These are phyloP conservation scores for Moesziomyces globuligerus DNA, from an alignment of 1,284 basidiomycete genomes.

Conservation along the genomic window DNA sequence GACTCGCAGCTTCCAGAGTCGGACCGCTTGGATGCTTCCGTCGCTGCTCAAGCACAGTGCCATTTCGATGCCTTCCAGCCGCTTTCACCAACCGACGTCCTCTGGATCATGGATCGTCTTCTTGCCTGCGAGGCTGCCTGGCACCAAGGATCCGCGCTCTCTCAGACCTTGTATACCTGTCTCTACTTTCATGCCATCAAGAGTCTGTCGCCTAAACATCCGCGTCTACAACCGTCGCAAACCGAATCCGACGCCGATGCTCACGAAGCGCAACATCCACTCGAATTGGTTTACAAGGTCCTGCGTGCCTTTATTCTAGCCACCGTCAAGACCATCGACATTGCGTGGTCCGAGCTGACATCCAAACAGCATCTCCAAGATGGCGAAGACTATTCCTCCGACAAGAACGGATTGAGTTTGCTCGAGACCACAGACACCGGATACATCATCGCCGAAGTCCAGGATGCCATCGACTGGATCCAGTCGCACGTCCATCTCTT, in stretches of 20 bases:
- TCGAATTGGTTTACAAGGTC: constrained; percentile 75
- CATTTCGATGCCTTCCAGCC: constrained; percentile 76
- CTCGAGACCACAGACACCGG: constrained; percentile 76
- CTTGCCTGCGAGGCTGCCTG: constrained; percentile 86
- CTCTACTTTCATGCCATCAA: constrained; percentile 79
- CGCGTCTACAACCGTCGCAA: constrained; percentile 65
- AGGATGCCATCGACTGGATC: constrained; percentile 73
- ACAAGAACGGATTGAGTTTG: constrained; percentile 84
- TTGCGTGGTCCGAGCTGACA: constrained; percentile 80
- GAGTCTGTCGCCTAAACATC: constrained; percentile 53
- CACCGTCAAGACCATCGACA: constrained; percentile 82
- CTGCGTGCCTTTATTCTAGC: constrained; percentile 78
- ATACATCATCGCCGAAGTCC: constrained; percentile 74
- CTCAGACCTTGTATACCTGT: constrained; percentile 85
- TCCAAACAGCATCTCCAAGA: constrained; percentile 41
- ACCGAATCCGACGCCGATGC: constrained; percentile 26
- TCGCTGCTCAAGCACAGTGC: constrained; percentile 51
- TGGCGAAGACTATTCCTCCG: constrained; percentile 84
- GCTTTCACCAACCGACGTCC: constrained; percentile 79
- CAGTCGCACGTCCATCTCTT: constrained; percentile 35
- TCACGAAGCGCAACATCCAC: constrained; percentile 36
- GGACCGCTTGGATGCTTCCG: constrained; percentile 69
- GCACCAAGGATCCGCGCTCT: constrained; percentile 83
- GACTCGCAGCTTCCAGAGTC: constrained; percentile 41
- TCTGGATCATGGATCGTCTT: constrained; percentile 85